Evolutionary conservation across 495 filamentous ascomycete species (phyloP), one percentile per base, ranked within the genome.

Genomic region (Aspergillus indologenus): DNA sequence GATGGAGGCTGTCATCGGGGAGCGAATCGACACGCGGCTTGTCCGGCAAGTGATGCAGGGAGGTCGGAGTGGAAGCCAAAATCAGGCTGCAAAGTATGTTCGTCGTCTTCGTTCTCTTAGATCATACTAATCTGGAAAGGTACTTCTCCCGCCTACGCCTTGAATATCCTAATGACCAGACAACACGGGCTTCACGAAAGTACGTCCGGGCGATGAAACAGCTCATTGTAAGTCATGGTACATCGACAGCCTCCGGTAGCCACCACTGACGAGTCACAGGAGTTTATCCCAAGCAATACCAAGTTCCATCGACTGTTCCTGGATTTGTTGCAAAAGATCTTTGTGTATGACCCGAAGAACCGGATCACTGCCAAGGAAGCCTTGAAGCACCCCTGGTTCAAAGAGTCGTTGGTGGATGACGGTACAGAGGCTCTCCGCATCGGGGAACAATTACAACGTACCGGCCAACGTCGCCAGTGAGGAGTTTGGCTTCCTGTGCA

Each of bases 201-300:
- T 98, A 96, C 67, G 95, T 98, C 26, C 89, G 89, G 65, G 91
- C 90, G 0, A 98, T 98, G 95, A 97, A 96, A 74, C 79, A 78
- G 53, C 75, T 98, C 17, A 79, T 83, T 55, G 93, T 98, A 84
- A 68, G 90, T 64, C 20, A 23, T 24, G 9, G 15, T 9, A 43
- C 14, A 17, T 18, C 21, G 9, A 4, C 1, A 12, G 18, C 18
- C n/a, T 19, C 56, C 45, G 7, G 24, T 19, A 20, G 23, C n/a
- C 22, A 18, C 8, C 40, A 26, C 4, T 29, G 19, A 45, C n/a
- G 8, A 21, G 4, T 9, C 45, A 29, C 62, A 98, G 92, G 91
- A 96, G 52, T 94, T 94, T 59, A 96, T 98, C 43, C 92, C 93
- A 5, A 77, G 82, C 3, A 88, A 77, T 31, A 93, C 79, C 51